Conservation (phyloP, 345 rosid species). For the Citrus trifoliata region DNA sequence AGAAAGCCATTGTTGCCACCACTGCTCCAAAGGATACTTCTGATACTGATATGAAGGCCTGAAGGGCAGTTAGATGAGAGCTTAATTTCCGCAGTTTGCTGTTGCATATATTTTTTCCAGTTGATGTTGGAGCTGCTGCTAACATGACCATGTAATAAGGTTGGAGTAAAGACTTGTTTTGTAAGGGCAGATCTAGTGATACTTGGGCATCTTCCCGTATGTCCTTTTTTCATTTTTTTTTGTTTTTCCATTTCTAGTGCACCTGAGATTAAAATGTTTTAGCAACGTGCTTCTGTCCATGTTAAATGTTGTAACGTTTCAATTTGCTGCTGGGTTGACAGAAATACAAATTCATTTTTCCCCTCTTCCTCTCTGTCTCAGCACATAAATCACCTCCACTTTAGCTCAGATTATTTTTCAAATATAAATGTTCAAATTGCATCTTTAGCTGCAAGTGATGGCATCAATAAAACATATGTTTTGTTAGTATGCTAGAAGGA, state of each 20-base stretch:
- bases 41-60: not conserved
- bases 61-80: not conserved
- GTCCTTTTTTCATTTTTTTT: not conserved
- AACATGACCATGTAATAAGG: not conserved
- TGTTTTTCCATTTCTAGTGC: too few species aligned
- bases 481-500: not conserved
- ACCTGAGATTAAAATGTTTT: too few species aligned
- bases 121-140: not conserved
- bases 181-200: not conserved
- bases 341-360: not conserved
- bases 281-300: not conserved
- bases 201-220: not conserved
- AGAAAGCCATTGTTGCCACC: not conserved
- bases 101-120: not conserved
- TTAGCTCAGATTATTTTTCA: not conserved
- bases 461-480: not conserved
- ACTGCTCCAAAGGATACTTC: not conserved
- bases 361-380: not conserved
- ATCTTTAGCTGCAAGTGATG: not conserved
- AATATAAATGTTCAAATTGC: not conserved
- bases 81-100: slow-evolving; percentile 9
- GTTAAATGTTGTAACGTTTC: not conserved
- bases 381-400: not conserved
- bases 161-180: not conserved
- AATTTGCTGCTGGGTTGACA: not conserved